Evolutionary conservation across 306 rosid genomes (phyloP).

Genomic region (Prunus salicina): DNA sequence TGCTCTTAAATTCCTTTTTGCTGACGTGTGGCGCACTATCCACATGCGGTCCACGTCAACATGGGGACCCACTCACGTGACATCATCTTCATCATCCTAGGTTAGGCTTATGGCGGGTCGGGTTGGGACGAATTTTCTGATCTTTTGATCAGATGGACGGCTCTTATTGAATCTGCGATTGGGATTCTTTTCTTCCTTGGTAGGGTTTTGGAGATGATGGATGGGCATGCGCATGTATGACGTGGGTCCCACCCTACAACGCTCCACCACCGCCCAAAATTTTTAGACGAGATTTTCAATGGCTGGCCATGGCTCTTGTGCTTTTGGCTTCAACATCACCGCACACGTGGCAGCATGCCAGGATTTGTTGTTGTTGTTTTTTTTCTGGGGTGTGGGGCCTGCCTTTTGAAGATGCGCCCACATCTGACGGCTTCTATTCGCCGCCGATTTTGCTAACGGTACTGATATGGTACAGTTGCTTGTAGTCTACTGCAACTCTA

Average conservation of each 20-base stretch:
- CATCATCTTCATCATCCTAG: slow-evolving; percentile 11
- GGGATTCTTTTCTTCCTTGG: slow-evolving; percentile 18
- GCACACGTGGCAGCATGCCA: not conserved
- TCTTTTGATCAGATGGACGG: not conserved
- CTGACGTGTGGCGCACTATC: slow-evolving; percentile 31
- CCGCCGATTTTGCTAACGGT: slow-evolving; percentile 2
- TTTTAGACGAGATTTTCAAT: not conserved
- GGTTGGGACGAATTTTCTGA: not conserved
- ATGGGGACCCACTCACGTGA: slow-evolving; percentile 9
- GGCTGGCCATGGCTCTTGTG: not conserved
- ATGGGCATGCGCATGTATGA: not conserved
- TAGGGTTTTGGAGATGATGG: not conserved
- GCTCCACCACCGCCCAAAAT: slow-evolving; percentile 31
- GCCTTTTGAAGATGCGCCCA: not conserved
- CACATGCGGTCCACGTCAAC: slow-evolving; percentile 34
- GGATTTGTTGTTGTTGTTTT: not conserved
- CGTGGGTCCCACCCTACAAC: not conserved
- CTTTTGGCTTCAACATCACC: slow-evolving; percentile 2
- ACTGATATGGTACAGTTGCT: not conserved
- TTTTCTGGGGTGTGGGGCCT: not conserved
- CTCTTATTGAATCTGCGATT: not conserved
- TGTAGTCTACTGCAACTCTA: not conserved
- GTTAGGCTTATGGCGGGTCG: not conserved
- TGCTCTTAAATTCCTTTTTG: not conserved
- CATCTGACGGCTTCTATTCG: slow-evolving; percentile 22